A percentile compares a stretch with the other conserved stretches of the same genome.
Conservation (phyloP, 2,329 filamentous ascomycete genomes). For the Colletotrichum aenigma region DNA sequence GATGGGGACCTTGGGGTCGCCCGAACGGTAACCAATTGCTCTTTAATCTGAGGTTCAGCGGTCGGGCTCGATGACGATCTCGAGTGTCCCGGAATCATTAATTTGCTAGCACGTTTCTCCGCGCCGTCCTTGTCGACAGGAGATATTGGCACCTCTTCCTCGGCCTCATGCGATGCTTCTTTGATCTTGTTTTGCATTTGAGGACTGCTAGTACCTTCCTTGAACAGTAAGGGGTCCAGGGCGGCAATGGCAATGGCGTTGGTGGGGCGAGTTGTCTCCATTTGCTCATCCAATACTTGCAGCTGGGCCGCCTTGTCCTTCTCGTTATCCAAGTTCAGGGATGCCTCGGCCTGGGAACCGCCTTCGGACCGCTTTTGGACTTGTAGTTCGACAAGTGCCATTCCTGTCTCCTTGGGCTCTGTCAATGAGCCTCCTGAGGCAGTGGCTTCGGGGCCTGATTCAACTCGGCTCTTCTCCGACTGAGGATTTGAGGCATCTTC, state of each 20-base stretch:
- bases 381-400: not conserved
- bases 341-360: not conserved
- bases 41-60: not conserved
- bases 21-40: slow-evolving; percentile 3
- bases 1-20: not conserved
- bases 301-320: not conserved
- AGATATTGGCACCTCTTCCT: not conserved
- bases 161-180: not conserved
- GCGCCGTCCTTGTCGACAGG: not conserved
- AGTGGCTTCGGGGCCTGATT: not conserved
- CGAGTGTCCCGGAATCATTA: not conserved
- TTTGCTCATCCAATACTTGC: not conserved
- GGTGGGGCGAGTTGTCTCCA: not conserved
- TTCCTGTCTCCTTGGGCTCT: not conserved
- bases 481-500: not conserved
- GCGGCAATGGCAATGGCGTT: not conserved
- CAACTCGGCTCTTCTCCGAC: not conserved
- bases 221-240: not conserved
- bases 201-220: not conserved
- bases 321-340: not conserved
- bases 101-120: not conserved
- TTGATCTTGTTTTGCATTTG: not conserved
- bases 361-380: not conserved
- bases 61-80: not conserved
- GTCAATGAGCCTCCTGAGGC: not conserved